Conservation (phyloP, 1,284 basidiomycete genomes). For the Irpex sp. region DNA sequence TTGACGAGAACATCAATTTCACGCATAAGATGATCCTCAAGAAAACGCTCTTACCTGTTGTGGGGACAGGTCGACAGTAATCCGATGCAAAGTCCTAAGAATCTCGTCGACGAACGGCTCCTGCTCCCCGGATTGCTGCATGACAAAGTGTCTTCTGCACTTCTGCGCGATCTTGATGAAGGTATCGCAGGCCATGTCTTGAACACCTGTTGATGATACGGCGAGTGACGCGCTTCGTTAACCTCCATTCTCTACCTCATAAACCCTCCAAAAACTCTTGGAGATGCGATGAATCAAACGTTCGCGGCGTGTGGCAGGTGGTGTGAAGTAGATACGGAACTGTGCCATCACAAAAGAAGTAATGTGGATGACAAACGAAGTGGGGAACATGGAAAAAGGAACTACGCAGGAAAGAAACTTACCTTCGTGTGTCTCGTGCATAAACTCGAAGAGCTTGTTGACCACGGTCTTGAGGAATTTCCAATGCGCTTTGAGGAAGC, state of each 20-base stretch:
- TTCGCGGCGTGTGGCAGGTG: neutral
- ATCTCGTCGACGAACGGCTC: constrained; percentile 99
- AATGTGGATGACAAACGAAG: constrained; percentile 9
- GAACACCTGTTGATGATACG: constrained; percentile 64
- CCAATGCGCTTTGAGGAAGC: constrained; percentile 99
- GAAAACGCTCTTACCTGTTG: constrained; percentile 65
- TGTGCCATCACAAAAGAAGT: constrained; percentile 1
- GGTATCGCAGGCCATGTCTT: constrained; percentile 99
- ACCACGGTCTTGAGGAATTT: constrained; percentile 99
- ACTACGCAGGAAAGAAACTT: constrained; percentile 13
- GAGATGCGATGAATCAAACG: neutral
- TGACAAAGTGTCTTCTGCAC: constrained; percentile 96
- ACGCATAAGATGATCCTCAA: neutral
- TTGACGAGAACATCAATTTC: constrained; percentile 10
- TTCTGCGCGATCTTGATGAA: constrained; percentile 99
- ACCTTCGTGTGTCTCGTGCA: constrained; percentile 99
- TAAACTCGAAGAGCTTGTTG: constrained; percentile 99
- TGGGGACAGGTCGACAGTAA: constrained; percentile 93
- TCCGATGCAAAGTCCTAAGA: constrained; percentile 86
- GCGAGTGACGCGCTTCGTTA: constrained; percentile 11
- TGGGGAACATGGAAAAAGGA: constrained; percentile 1
- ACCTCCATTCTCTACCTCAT: constrained; percentile 1
- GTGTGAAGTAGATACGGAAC: neutral
- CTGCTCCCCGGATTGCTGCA: constrained; percentile 96
- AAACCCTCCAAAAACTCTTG: neutral